These are phyloP conservation scores for Gomphus bonarii DNA, from an alignment of 1,284 basidiomycete species.

Conservation along the genomic window DNA sequence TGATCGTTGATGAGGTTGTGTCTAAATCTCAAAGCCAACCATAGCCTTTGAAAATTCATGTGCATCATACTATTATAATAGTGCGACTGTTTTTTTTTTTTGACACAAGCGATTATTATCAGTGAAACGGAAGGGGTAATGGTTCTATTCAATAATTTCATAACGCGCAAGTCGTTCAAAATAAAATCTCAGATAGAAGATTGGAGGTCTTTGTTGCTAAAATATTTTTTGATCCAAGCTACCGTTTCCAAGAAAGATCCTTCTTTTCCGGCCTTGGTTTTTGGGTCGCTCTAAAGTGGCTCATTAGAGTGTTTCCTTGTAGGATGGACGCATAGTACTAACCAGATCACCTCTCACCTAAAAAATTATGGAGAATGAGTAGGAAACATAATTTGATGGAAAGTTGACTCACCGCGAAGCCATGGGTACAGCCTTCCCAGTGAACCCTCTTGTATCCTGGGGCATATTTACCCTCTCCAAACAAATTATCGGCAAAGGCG, in stretches of 20 bases:
- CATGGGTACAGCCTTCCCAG: slow-evolving; percentile 48
- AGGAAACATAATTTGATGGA: not conserved
- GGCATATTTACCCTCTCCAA: slow-evolving; percentile 41
- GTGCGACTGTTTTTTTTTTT: too few relatives aligned
- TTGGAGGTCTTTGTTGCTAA: too few relatives aligned
- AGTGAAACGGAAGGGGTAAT: too few relatives aligned
- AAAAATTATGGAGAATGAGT: not conserved
- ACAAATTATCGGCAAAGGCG: slow-evolving; percentile 40
- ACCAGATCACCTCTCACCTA: slow-evolving; percentile 35
- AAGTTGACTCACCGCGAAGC: slow-evolving; percentile 40
- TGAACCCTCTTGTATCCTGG: slow-evolving; percentile 47
- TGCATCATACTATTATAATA: too few relatives aligned
- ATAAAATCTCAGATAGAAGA: too few relatives aligned
- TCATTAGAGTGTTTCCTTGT: slow-evolving; percentile 2
- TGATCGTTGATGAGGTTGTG: too few relatives aligned
- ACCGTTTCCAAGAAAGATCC: slow-evolving; percentile 4
- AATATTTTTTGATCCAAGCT: slow-evolving; percentile 10
- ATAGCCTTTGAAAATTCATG: too few relatives aligned
- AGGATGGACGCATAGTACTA: not conserved
- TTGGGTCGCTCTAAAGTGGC: slow-evolving; percentile 25
- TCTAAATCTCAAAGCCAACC: too few relatives aligned
- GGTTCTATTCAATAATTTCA: too few relatives aligned
- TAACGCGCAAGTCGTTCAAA: too few relatives aligned
- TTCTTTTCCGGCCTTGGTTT: slow-evolving; percentile 15
- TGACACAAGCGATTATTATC: too few relatives aligned